Evolutionary conservation across 2,329 filamentous ascomycete genomes (phyloP), one percentile per base, ranked within the genome.

Genomic region (Berkeleyomyces rouxiae): DNA sequence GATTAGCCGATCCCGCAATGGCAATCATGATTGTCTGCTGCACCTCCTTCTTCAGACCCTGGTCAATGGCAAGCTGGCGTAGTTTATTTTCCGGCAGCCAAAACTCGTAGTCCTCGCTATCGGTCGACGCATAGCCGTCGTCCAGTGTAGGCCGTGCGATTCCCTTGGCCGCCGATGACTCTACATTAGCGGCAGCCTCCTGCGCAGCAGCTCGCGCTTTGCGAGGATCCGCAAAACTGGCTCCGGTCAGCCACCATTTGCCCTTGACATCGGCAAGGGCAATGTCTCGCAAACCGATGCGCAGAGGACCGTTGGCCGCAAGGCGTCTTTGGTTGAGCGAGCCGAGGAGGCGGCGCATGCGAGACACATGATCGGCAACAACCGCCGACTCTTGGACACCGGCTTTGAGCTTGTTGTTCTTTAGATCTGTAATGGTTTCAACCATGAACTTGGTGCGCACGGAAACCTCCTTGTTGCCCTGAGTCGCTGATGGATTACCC

Each of bases 241-340:
- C 92, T 60, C 93, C 93, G 4, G 97, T 88, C 23, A 97, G 82
- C 93, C 93, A 99, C 93, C 93, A 99, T 75, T 96, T 96, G 0
- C 93, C 93, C 70, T 86, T 88, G 70, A 87, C 92, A 47, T 92
- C 87, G 0, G 86, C 86, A 66, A 91, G 83, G 66, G 84, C 84
- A 60, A 99, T 88, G 69, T 99, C 93, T 44, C 81, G 78, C 3
- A 96, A 78, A 9, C 87, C 84, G 63, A 96, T 85, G 7, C 89
- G 84, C 65, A 99, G 79, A 3, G 93, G 90, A 65, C 95, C 88
- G 3, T 82, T 86, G 6, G 86, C 84, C 67, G 89, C 90, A 64
- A 87, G 76, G 81, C 69, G 77, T 72, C 68, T 75, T 7, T 72
- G 72, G 55, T 88, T 93, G 44, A 99, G 76, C 3, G 86, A 83